Percentiles rank a stretch among this genome's conserved stretches.
These are phyloP conservation scores for Pythium insidiosum DNA, from an alignment of 352 stramenopile species.

Conservation along the genomic window DNA sequence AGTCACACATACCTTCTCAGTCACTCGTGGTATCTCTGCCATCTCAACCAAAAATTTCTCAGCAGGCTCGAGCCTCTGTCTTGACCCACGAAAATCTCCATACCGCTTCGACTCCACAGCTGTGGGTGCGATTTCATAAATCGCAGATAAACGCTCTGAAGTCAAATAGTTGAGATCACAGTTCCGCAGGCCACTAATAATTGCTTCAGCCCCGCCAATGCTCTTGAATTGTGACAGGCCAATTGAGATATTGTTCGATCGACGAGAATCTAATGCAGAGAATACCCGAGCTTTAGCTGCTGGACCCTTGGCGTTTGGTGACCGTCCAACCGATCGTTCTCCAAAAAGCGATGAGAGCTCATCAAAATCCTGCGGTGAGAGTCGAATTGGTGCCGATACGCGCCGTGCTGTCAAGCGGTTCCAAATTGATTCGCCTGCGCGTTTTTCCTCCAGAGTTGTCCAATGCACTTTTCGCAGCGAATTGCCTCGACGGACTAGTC, in stretches of 20 bases:
- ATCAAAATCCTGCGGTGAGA: conserved; percentile 64
- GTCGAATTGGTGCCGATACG: conserved; percentile 56
- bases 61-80: conserved; percentile 32
- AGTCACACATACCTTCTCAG: conserved; percentile 43
- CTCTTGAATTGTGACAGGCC: conserved; percentile 69
- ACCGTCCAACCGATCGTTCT: too few relatives aligned
- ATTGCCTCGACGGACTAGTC: conserved; percentile 32
- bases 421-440: conserved; percentile 64
- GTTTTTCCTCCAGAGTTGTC: conserved; percentile 57
- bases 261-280: conserved; percentile 56
- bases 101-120: conserved; percentile 65
- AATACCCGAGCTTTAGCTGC: conserved; percentile 33
- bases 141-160: conserved; percentile 38
- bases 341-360: conserved; percentile 55
- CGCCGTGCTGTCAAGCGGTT: conserved; percentile 47
- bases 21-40: conserved; percentile 54
- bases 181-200: conserved; percentile 31
- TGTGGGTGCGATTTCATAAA: conserved; percentile 65
- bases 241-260: conserved; percentile 80
- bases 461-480: conserved; percentile 78
- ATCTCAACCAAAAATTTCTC: conserved; percentile 73
- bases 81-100: conserved; percentile 48
- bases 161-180: conserved; percentile 65
- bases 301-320: too few relatives aligned
- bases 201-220: conserved; percentile 30